Conservation (phyloP, 108 stramenopile species). For the Pseudonitzschia multiseries region DNA sequence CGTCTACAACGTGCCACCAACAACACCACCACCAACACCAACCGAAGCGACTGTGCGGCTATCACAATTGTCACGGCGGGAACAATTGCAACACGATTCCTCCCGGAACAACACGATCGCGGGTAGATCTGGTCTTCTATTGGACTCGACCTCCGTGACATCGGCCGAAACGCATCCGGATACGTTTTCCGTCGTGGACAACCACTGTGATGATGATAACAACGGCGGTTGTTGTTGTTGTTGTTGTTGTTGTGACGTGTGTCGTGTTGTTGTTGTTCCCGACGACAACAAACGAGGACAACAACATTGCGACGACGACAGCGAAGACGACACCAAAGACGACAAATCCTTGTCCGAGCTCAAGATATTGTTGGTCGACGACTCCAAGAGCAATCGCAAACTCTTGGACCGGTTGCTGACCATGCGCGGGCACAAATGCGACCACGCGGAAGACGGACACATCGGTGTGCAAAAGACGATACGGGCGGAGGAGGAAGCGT, state of each 20-base stretch:
- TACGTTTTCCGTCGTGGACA: too few species aligned
- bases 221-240: too few species aligned
- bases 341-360: not conserved
- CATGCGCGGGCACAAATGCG: conserved; percentile 30
- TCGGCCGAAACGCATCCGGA: not conserved
- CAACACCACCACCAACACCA: too few species aligned
- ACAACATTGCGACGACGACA: not conserved
- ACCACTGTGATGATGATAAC: too few species aligned
- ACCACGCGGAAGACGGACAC: conserved; percentile 39
- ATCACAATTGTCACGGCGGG: too few species aligned
- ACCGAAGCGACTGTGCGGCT: too few species aligned
- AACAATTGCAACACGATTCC: too few species aligned
- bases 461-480: conserved; percentile 30
- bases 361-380: conserved; percentile 31
- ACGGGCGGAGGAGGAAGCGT: not conserved
- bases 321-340: not conserved
- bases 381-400: conserved; percentile 36
- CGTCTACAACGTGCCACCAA: conserved; percentile 24
- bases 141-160: not conserved
- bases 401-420: conserved; percentile 30
- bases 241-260: too few species aligned
- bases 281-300: not conserved
- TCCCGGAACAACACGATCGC: too few species aligned
- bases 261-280: not conserved
- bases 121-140: too few species aligned